These are phyloP conservation scores for Neurospora cerealis DNA, from an alignment of 495 filamentous ascomycete genomes.

Conservation along the genomic window DNA sequence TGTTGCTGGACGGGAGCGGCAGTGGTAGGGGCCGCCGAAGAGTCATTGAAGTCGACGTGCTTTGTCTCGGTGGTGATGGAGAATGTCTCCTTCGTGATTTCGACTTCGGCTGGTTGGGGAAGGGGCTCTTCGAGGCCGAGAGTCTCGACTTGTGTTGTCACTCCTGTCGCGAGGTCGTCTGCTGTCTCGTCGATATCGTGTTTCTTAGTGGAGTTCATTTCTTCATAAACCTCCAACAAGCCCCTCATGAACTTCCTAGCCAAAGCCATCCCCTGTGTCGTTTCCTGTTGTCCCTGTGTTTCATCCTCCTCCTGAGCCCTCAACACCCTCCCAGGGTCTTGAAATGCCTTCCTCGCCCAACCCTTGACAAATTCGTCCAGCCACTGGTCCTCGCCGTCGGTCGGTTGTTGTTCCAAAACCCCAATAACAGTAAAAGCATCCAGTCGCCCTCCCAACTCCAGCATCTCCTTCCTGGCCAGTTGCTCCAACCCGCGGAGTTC, in stretches of 20 bases:
- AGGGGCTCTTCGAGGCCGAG: neutral
- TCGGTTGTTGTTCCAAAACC: neutral
- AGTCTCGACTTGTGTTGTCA: neutral
- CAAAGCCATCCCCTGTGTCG: neutral
- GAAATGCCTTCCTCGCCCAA: neutral
- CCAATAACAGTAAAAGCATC: neutral
- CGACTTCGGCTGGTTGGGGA: neutral
- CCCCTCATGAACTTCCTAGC: neutral
- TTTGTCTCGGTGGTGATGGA: neutral
- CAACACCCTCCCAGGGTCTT: neutral
- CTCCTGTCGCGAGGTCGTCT: neutral
- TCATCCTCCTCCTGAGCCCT: neutral
- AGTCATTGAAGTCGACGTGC: neutral
- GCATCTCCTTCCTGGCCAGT: constrained; percentile 6
- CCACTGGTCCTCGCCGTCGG: neutral
- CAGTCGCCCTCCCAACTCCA: neutral
- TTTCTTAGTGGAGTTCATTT: neutral
- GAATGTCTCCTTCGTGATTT: neutral
- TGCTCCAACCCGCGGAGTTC: constrained; percentile 9
- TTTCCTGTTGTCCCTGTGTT: neutral
- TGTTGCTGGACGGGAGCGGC: neutral
- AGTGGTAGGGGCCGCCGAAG: neutral
- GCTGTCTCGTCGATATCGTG: neutral
- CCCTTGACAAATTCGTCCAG: neutral
- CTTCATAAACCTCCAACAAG: neutral